Base-by-base conservation (phyloP, 768 basidiomycete species). In the Termitomyces sp. region DNA sequence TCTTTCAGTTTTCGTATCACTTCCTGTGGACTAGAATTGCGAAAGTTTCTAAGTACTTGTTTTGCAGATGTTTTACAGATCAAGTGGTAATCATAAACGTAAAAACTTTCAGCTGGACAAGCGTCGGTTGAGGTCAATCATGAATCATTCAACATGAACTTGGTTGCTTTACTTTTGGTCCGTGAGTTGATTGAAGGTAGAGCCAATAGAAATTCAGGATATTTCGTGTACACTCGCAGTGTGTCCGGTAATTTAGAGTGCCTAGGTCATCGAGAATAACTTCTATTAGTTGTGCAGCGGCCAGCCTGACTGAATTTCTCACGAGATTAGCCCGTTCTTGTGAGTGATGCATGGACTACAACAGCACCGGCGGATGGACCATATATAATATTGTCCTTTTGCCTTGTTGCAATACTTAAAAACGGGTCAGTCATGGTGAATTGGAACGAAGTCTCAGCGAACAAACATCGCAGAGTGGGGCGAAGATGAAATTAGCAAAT, bases 281-380 rank as follows among this genome's bases (percentile, higher is more conserved):
- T 4, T 10, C 12, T 32, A 14, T 13, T 5, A 36, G 34, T 14
- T 9, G 10, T 14, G 34, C 9, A 12, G 34, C 1, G 36, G 37
- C 20, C 14, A 16, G 13, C 32, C 2, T 24, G 13, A 22, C 24
- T 8, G 18, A 1, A 29, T 12, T 4, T 10, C 39, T 48, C 42
- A 56, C 55, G 1, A 7, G 7, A 46, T 10, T 3, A 46, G 6
- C 13, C 37, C 37, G 4, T 6, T 18, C 5, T 18, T 18, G 3
- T 18, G 5, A 8, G 32, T 22, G 37, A 62, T 18, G 43, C 61
- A 64, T 24, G 29, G 36, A n/a, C 46, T 37, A 53, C 63, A 64
- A 47, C 43, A 54, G 6, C 61, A 31, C 18, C 57, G 53, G 5
- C 53, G 56, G 34, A 12, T 46, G 5, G 56, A 56, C 63, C 61